A percentile compares a stretch with the other conserved stretches of the same genome.
These are phyloP conservation scores for Glycine tomentella DNA, from an alignment of 306 rosid genomes.

Conservation along the genomic window DNA sequence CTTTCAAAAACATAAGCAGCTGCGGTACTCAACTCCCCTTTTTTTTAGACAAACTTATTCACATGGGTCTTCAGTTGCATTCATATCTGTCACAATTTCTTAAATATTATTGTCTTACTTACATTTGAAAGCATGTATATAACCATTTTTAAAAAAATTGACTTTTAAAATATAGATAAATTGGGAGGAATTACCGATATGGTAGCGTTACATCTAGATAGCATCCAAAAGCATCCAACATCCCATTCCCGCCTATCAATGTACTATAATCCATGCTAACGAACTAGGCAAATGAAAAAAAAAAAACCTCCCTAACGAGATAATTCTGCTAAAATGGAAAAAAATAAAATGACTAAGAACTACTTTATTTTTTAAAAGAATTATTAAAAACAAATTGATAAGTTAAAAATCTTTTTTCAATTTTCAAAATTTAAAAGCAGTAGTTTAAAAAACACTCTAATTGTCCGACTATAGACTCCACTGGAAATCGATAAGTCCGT, in stretches of 20 bases:
- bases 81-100: neutral
- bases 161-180: neutral
- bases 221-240: neutral
- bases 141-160: slow-evolving; percentile 1
- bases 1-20: neutral
- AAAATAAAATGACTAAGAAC: neutral
- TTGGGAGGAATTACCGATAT: neutral
- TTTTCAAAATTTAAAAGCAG: neutral
- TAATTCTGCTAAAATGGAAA: neutral
- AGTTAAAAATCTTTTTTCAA: neutral
- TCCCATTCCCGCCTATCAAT: slow-evolving; percentile 7
- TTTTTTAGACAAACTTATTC: too few relatives aligned
- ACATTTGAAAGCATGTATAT: too few relatives aligned
- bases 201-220: neutral
- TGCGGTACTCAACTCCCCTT: neutral
- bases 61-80: neutral
- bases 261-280: neutral
- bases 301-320: neutral
- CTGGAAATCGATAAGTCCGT: slow-evolving; percentile 3
- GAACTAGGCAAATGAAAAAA: neutral
- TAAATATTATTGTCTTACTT: too few relatives aligned
- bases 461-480: slow-evolving; percentile 9
- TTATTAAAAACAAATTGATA: neutral
- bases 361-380: too few relatives aligned
- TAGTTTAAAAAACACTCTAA: neutral